A percentile compares a stretch with the other conserved stretches of the same genome.
Conservation (phyloP, 1,139 yeast genomes). For the Taphrina flavorubra region DNA sequence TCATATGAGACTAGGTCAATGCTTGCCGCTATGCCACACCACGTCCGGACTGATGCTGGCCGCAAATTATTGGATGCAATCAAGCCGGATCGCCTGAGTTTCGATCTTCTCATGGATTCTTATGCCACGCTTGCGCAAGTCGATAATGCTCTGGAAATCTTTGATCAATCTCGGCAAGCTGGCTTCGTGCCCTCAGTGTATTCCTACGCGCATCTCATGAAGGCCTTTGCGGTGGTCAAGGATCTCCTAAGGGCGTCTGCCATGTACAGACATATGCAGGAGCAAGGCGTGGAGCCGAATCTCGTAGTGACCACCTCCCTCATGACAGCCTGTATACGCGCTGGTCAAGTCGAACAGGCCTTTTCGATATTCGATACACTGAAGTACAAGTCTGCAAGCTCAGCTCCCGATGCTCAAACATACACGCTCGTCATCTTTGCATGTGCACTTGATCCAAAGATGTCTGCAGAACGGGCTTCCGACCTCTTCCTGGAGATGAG, state of each 20-base stretch:
- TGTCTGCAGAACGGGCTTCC: slow-evolving; percentile 42
- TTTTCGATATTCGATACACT: slow-evolving; percentile 38
- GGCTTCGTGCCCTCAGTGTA: slow-evolving; percentile 38
- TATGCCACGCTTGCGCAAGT: slow-evolving; percentile 34
- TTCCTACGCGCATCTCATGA: slow-evolving; percentile 43
- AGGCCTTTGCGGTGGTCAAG: slow-evolving; percentile 31
- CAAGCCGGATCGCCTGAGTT: slow-evolving; percentile 39
- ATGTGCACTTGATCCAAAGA: slow-evolving; percentile 30
- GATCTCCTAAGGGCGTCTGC: slow-evolving; percentile 27
- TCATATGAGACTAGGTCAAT: slow-evolving; percentile 27
- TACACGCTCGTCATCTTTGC: slow-evolving; percentile 42
- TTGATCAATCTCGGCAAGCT: slow-evolving; percentile 22
- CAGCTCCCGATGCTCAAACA: slow-evolving; percentile 42
- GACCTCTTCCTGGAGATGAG: slow-evolving; percentile 41
- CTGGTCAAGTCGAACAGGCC: slow-evolving; percentile 32
- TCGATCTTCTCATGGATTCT: slow-evolving; percentile 42
- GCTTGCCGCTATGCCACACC: slow-evolving; percentile 29
- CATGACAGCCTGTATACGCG: slow-evolving; percentile 39
- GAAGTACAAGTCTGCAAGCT: slow-evolving; percentile 31
- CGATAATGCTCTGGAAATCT: slow-evolving; percentile 29
- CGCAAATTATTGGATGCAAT: slow-evolving; percentile 1
- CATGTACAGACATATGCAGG: slow-evolving; percentile 42
- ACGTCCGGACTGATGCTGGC: slow-evolving; percentile 10
- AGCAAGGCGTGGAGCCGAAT: slow-evolving; percentile 39
- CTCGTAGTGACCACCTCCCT: slow-evolving; percentile 41